Percentiles rank a stretch among this genome's conserved stretches.
These are phyloP conservation scores for Sphagnurus paluster DNA, from an alignment of 1,284 basidiomycete genomes.

Conservation along the genomic window DNA sequence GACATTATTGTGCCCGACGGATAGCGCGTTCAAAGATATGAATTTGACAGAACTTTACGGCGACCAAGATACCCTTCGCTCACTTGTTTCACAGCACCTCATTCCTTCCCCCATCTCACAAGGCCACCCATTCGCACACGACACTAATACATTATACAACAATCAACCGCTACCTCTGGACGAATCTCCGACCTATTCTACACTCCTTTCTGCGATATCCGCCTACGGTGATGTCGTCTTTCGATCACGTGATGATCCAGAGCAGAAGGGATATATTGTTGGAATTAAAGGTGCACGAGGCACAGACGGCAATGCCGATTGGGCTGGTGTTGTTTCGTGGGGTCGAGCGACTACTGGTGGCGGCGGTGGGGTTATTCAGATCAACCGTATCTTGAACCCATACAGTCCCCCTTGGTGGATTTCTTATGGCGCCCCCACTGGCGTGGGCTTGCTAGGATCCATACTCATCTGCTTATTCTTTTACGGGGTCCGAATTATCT, in stretches of 20 bases:
- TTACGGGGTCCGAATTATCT: conserved; percentile 62
- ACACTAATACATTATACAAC: conserved; percentile 49
- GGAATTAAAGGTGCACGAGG: conserved; percentile 90
- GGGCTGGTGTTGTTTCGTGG: conserved; percentile 77
- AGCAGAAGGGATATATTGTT: conserved; percentile 59
- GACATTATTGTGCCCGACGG: conserved; percentile 89
- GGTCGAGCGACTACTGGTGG: conserved; percentile 77
- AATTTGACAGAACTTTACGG: conserved; percentile 82
- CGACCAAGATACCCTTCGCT: conserved; percentile 58
- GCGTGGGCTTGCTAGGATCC: conserved; percentile 58
- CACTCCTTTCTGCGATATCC: conserved; percentile 62
- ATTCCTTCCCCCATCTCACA: conserved; percentile 46
- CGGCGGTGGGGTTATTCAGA: conserved; percentile 86
- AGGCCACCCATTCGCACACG: conserved; percentile 22
- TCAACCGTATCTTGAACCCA: conserved; percentile 83
- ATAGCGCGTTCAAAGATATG: conserved; percentile 88
- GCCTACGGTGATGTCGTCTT: conserved; percentile 84
- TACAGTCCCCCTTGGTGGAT: conserved; percentile 86
- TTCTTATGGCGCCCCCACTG: conserved; percentile 63
- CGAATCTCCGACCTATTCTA: conserved; percentile 73
- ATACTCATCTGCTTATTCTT: conserved; percentile 69
- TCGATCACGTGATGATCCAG: conserved; percentile 51
- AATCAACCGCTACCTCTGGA: conserved; percentile 73
- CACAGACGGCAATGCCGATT: conserved; percentile 66
- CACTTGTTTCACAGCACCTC: conserved; percentile 87